phyloP scores from a whole-genome alignment of 1,139 yeast genomes.

The Suhomyces bokatorum region DNA sequence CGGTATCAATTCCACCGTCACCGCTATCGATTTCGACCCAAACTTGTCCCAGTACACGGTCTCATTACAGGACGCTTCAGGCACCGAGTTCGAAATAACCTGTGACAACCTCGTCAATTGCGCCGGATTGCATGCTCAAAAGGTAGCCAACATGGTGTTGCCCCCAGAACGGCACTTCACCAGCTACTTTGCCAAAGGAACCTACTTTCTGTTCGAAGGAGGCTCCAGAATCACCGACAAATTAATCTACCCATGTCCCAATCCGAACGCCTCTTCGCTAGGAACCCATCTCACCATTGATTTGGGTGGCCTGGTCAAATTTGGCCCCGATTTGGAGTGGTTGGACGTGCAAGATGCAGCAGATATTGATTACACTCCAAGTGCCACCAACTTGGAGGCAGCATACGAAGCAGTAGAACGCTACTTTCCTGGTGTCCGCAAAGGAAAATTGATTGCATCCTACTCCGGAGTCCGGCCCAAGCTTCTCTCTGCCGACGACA shows the following conservation, averaged over 20 bases:
- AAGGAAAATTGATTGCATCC: constrained; percentile 57
- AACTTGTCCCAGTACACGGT: constrained; percentile 24
- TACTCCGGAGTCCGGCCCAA: constrained; percentile 88
- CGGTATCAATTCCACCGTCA: constrained; percentile 62
- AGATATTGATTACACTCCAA: constrained; percentile 50
- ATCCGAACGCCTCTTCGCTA: constrained; percentile 67
- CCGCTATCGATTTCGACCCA: constrained; percentile 35
- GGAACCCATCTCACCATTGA: constrained; percentile 89
- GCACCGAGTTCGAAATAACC: constrained; percentile 46
- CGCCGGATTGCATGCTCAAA: constrained; percentile 77
- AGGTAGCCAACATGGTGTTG: constrained; percentile 63
- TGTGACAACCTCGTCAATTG: constrained; percentile 66
- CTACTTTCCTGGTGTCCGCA: constrained; percentile 62
- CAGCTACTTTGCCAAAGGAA: constrained; percentile 80
- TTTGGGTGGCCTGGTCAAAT: constrained; percentile 73
- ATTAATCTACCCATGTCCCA: constrained; percentile 78
- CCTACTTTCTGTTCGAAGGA: constrained; percentile 55
- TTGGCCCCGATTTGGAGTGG: constrained; percentile 93
- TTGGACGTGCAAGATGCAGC: constrained; percentile 41
- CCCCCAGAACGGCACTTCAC: constrained; percentile 61
- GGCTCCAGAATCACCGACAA: constrained; percentile 29
- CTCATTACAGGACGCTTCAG: constrained; percentile 33
- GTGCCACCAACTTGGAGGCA: constrained; percentile 44
- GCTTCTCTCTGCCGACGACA: constrained; percentile 46
- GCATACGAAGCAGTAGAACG: constrained; percentile 61